Evolutionary conservation across 2,329 filamentous ascomycete genomes (phyloP), one percentile per base, ranked within the genome.

Genomic region (Aureobasidium namibiae): DNA sequence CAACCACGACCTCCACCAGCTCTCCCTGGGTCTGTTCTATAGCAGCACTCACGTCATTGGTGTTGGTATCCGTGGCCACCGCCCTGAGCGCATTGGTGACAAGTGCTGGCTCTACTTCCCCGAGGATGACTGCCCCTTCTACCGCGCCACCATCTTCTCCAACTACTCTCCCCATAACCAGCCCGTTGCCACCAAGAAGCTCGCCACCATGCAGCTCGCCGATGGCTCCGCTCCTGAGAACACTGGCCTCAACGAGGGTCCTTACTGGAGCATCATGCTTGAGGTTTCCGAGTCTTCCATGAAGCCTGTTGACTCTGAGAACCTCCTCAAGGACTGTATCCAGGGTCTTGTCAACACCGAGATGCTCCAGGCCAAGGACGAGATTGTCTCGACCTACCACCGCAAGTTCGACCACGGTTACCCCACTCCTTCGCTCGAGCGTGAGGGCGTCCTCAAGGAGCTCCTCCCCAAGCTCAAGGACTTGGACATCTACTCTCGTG

Each of bases 81-180:
- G 94, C 66, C 94, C 94, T 39, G 91, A 96, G 75, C 88, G 90
- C 72, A 99, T 99, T 67, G 94, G 94, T 65, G 94, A 99, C 81
- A 99, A 97, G 84, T 99, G 94, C 86, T 99, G 94, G 92, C 82
- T 99, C 66, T 99, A 99, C 84, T 99, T 97, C 85, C 94, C 94
- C 63, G 94, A 99, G 76, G 88, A 96, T 75, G 88, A 99, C 83
- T 96, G 91, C 81, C 91, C 91, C 73, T 99, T 99, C 83, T 99
- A 99, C 83, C 90, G 94, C 68, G 94, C 94, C 71, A 99, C 94
- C 72, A 97, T 99, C 79, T 99, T 99, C 85, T 97, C 92, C 77
- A 99, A 99, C 84, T 99, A 99, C 83, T 97, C 94, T 23, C 94
- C 92, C 56, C 86, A 95, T 84, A 99, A 99, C 82, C 94, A 97